A percentile compares a stretch with the other conserved stretches of the same genome.
phyloP scores from a whole-genome alignment of 169 alveolate species.

The Eimeria necatrix region DNA sequence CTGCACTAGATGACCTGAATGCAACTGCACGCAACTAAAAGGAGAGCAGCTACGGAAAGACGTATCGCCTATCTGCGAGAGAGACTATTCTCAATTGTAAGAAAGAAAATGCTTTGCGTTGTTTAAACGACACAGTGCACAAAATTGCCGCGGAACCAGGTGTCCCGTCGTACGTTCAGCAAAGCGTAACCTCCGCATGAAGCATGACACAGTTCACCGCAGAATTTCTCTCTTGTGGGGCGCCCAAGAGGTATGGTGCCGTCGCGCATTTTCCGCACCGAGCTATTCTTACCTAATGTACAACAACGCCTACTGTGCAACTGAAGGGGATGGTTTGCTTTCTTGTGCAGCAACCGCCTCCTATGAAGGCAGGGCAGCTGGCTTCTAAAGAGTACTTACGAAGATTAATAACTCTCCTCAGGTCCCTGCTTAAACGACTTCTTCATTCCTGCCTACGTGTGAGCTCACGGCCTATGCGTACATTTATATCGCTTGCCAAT shows the following conservation, averaged over 20 bases:
- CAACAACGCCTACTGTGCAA: background rate
- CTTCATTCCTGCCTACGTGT: slow-evolving; percentile 72
- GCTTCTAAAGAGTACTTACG: background rate
- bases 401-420: background rate
- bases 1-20: background rate
- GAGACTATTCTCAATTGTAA: slow-evolving; percentile 61
- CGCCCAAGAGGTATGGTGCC: slow-evolving; percentile 29
- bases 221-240: slow-evolving; percentile 40
- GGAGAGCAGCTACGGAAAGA: slow-evolving; percentile 44
- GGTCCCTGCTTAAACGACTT: slow-evolving; percentile 59
- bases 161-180: slow-evolving; percentile 48
- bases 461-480: background rate
- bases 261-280: background rate
- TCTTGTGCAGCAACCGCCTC: slow-evolving; percentile 46
- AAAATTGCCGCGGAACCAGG: background rate
- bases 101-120: background rate
- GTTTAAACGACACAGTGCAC: background rate
- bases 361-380: slow-evolving; percentile 51
- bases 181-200: background rate
- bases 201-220: background rate
- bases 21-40: background rate
- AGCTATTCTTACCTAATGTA: background rate
- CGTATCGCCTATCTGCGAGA: slow-evolving; percentile 48
- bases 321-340: slow-evolving; percentile 41
- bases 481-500: too few species aligned